Evolutionary conservation across 225 moss, liverwort and hornwort genomes (phyloP).

Genomic region (Marchantia polymorpha): DNA sequence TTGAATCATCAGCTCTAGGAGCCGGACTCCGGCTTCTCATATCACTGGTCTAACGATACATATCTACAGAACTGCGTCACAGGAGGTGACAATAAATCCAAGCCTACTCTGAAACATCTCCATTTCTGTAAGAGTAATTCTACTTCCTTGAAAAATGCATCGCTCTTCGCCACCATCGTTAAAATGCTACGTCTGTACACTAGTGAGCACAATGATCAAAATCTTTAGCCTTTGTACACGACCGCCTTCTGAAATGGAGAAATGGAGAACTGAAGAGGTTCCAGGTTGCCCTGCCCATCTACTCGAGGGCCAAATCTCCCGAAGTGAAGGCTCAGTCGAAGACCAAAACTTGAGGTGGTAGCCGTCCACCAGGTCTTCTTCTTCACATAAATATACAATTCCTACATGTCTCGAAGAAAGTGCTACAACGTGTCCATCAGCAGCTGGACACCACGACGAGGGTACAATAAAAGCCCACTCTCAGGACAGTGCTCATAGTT

Average conservation of each 20-base stretch:
- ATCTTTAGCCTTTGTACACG: background rate
- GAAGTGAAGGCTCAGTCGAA: background rate
- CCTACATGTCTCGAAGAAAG: background rate
- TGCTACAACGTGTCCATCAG: conserved; percentile 18
- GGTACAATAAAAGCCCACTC: conserved; percentile 18
- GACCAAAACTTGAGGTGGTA: background rate
- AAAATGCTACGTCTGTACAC: background rate
- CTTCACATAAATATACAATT: background rate
- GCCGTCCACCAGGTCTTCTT: background rate
- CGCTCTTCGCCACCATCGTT: background rate
- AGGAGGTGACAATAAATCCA: background rate
- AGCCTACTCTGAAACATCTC: background rate
- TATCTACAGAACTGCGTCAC: too few relatives aligned
- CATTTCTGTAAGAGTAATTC: background rate
- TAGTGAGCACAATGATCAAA: background rate
- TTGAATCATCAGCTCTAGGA: too few relatives aligned
- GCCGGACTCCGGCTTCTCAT: too few relatives aligned
- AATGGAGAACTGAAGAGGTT: too few relatives aligned
- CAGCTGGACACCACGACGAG: conserved; percentile 21
- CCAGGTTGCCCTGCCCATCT: background rate
- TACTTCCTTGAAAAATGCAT: background rate
- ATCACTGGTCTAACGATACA: too few relatives aligned
- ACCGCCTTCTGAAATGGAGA: background rate
- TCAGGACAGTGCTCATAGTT: conserved; percentile 54
- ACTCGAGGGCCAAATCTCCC: background rate